These are phyloP conservation scores for Lyophyllum atratum DNA, from an alignment of 768 basidiomycete genomes.

Conservation along the genomic window DNA sequence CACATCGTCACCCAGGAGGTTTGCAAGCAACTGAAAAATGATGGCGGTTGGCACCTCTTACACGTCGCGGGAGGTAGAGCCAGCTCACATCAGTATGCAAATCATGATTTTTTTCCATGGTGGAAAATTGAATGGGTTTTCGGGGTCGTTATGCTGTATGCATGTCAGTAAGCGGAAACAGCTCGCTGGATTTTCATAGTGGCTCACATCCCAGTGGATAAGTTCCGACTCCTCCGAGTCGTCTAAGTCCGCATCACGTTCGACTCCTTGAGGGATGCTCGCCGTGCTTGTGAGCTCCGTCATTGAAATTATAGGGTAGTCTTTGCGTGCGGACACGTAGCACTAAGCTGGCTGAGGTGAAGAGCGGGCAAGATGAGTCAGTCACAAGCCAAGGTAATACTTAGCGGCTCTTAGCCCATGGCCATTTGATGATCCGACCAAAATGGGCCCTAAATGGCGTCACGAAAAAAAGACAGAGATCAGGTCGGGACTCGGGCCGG, in stretches of 20 bases:
- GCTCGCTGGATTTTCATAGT: neutral
- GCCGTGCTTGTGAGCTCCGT: neutral
- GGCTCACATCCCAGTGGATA: slow-evolving; percentile 19
- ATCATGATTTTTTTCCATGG: slow-evolving; percentile 20
- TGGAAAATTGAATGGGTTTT: slow-evolving; percentile 24
- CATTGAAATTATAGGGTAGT: neutral
- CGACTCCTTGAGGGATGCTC: neutral
- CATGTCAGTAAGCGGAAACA: neutral
- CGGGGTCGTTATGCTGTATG: slow-evolving; percentile 18
- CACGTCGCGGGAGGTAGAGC: neutral
- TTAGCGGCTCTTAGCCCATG: too few relatives aligned
- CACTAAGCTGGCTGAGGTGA: neutral
- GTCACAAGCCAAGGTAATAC: neutral
- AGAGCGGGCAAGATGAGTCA: neutral
- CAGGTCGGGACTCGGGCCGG: too few relatives aligned
- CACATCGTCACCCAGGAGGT: slow-evolving; percentile 19
- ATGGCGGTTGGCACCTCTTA: neutral
- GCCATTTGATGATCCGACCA: neutral
- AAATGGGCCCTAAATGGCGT: neutral
- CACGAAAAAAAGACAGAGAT: neutral
- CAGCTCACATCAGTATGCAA: slow-evolving; percentile 16
- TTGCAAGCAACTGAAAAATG: slow-evolving; percentile 16
- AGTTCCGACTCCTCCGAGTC: slow-evolving; percentile 18
- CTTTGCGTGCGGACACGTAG: neutral
- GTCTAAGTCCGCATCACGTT: neutral